Base-by-base conservation (phyloP, 805 yeast genomes). In the Saccharomycopsis fodiens region DNA sequence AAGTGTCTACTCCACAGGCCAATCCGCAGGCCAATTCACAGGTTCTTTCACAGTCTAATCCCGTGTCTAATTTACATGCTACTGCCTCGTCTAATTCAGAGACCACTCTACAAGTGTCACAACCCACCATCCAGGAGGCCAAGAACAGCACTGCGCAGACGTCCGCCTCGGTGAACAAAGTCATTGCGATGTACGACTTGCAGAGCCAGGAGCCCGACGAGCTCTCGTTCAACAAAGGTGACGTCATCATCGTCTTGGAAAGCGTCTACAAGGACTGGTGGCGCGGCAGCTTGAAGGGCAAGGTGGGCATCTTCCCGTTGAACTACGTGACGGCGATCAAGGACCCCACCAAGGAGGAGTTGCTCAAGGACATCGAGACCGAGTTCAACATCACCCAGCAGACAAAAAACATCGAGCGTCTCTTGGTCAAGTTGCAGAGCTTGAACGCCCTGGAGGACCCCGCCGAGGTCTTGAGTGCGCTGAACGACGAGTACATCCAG, bases 191-290 rank as follows among this genome's bases (percentile, higher is more conserved):
- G 42, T 93, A 86, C 57, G 96, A 88, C 59, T 69, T 89, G 32
- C 67, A 73, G 3, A 77, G 94, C 2, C 70, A 75, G 37, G 97
- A 88, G 57, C 82, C 82, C 2, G 96, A 89, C 51, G 97, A 93
- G 54, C 70, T 91, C 37, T 79, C 95, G 1, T 91, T 93, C 64
- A 70, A 79, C 41, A 80, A 80, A 56, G 97, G 96, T 35, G 97
- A 91, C 59, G 69, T 86, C 12, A 89, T 91, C 41, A 81, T 82
- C 1, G 95, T 93, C 1, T 69, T 89, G 30, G 97, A 89, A 55
- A 73, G 82, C 13, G 95, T 85, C 4, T 89, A 88, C 60, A 73
- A 85, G 51, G 97, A 91, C 58, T 91, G 98, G 98, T 85, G 96
- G 82, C 74, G 86, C 54, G 98, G 98, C 13, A 76, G 91, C 4